Conservation (phyloP, 73 alveolate species). For the Paramecium tetraurelia region DNA sequence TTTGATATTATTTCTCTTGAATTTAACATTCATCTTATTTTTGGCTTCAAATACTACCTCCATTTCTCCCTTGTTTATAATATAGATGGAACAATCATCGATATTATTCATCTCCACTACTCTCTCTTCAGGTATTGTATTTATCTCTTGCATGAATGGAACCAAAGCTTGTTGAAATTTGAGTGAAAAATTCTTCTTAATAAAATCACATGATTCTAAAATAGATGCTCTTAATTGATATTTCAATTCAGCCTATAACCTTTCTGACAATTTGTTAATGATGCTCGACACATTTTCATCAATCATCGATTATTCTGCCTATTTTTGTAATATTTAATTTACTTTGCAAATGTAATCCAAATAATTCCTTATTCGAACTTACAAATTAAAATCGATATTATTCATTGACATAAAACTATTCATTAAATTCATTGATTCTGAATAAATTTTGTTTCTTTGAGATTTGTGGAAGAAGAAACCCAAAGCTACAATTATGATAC, state of each 20-base stretch:
- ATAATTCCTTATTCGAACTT: conserved; percentile 20
- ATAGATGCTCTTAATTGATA: neutral
- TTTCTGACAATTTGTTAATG: neutral
- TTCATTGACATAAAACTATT: conserved; percentile 42
- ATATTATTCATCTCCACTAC: neutral
- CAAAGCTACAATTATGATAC: neutral
- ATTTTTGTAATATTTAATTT: neutral
- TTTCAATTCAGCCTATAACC: neutral
- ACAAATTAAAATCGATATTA: conserved; percentile 11
- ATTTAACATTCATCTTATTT: conserved; percentile 4
- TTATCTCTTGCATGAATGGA: neutral
- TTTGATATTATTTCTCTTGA: neutral
- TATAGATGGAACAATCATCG: conserved; percentile 25
- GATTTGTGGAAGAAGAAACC: neutral
- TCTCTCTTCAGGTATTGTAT: neutral
- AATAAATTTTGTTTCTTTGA: neutral
- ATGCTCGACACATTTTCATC: conserved; percentile 29
- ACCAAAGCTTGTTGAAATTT: neutral
- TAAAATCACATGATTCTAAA: neutral
- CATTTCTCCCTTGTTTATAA: conserved; percentile 29
- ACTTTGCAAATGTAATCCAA: conserved; percentile 34
- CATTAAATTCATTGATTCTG: conserved; percentile 7
- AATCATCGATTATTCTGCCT: conserved; percentile 9
- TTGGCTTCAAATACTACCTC: conserved; percentile 20
- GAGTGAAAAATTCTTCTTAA: neutral